phyloP scores from a whole-genome alignment of 2,329 filamentous ascomycete genomes.

The Epichloe elymi region DNA sequence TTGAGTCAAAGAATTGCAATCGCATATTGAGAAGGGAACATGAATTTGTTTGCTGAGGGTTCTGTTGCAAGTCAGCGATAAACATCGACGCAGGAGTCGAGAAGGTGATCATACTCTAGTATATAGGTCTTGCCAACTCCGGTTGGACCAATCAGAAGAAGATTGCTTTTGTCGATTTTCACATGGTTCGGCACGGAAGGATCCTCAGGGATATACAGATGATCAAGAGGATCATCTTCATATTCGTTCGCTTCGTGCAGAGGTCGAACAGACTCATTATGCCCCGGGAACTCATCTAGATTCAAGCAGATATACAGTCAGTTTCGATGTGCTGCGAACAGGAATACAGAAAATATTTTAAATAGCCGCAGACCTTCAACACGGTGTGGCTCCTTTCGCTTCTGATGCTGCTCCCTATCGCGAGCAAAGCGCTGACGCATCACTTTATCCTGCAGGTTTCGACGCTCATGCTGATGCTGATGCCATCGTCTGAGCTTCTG shows the following conservation, averaged over 20 bases:
- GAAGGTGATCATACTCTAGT: constrained; percentile 42
- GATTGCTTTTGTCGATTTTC: constrained; percentile 90
- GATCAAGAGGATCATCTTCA: constrained; percentile 22
- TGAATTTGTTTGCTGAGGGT: constrained; percentile 87
- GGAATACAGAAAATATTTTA: background rate
- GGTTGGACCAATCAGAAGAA: constrained; percentile 80
- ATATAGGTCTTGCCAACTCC: constrained; percentile 97
- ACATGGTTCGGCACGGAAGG: constrained; percentile 32
- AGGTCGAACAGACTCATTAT: constrained; percentile 32
- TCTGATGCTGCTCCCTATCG: constrained; percentile 47
- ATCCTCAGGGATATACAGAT: constrained; percentile 38
- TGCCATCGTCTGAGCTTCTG: constrained; percentile 69
- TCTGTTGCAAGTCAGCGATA: constrained; percentile 32
- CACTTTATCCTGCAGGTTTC: constrained; percentile 46
- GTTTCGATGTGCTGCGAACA: background rate
- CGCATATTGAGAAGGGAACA: constrained; percentile 88
- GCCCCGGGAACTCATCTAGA: constrained; percentile 43
- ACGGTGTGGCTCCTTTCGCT: constrained; percentile 50
- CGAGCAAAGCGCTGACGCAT: constrained; percentile 58
- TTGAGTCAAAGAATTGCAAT: constrained; percentile 92
- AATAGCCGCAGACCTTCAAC: constrained; percentile 53
- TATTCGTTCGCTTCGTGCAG: constrained; percentile 23
- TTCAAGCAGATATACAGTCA: constrained; percentile 21
- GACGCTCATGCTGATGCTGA: constrained; percentile 59
- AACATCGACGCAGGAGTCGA: background rate